These are phyloP conservation scores for Edaphochlamys debaryana DNA, from an alignment of 139 green algal species.

Conservation along the genomic window DNA sequence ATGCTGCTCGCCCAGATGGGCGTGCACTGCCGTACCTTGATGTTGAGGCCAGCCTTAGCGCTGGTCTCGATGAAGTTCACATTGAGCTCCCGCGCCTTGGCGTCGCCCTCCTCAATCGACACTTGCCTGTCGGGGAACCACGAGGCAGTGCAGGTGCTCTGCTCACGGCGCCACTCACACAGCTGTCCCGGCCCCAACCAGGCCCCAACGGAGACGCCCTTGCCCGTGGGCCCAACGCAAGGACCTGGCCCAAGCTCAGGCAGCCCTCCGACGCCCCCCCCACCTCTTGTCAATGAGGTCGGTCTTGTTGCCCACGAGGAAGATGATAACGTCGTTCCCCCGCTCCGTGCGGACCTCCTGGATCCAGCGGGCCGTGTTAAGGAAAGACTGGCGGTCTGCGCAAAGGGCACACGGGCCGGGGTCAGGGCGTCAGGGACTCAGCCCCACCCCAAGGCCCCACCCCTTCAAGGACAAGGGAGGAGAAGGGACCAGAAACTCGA, in stretches of 20 bases:
- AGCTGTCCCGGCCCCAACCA: no score
- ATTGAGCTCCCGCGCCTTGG: conserved; percentile 89
- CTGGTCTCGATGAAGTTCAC: conserved; percentile 99
- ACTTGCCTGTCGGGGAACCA: conserved; percentile 96
- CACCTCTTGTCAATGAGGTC: conserved; percentile 96
- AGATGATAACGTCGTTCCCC: conserved; percentile 98
- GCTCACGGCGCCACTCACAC: no score
- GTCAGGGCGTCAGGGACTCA: no score
- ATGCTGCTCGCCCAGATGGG: no score
- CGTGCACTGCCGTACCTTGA: conserved; percentile 94
- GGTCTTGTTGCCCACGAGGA: conserved; percentile 99
- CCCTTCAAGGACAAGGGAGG: no score
- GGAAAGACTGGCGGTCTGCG: conserved; percentile 93
- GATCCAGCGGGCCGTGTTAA: conserved; percentile 97
- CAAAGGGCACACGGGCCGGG: not conserved
- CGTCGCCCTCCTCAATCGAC: conserved; percentile 95
- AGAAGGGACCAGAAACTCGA: not conserved
- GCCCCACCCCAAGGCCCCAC: no score
- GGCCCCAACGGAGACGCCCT: no score
- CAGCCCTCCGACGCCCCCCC: no score
- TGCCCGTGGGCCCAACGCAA: no score
- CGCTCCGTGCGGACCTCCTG: conserved; percentile 97
- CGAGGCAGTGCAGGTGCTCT: no score
- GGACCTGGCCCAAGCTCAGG: no score
- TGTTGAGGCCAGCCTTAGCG: conserved; percentile 99